Evolutionary conservation across 345 rosid species (phyloP).

Genomic region (Acer campestre): DNA sequence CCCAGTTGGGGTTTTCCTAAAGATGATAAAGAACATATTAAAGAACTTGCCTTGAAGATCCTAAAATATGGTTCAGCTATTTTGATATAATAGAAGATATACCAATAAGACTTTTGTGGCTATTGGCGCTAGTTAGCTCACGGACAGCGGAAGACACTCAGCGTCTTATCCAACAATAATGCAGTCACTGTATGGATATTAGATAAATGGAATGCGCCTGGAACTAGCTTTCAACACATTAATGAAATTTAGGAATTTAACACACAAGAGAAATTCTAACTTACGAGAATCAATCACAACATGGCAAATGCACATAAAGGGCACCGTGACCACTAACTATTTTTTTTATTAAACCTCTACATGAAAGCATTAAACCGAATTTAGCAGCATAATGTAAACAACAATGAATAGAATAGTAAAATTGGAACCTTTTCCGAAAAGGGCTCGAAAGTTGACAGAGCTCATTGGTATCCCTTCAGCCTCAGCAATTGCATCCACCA

Average conservation of each 20-base stretch:
- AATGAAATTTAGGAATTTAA: background rate
- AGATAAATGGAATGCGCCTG: background rate
- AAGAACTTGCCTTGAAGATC: background rate
- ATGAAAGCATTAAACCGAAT: background rate
- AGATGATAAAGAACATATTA: no score
- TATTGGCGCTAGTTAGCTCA: background rate
- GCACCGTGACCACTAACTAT: background rate
- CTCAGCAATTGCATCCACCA: constrained; percentile 85
- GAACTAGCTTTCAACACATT: background rate
- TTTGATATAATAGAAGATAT: background rate
- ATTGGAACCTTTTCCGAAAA: constrained; percentile 74
- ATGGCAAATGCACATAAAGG: no score
- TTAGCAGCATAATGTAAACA: no score
- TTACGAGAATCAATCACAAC: background rate
- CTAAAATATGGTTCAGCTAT: background rate
- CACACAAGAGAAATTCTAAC: background rate
- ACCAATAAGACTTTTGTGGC: background rate
- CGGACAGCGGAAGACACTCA: background rate
- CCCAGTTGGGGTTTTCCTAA: no score
- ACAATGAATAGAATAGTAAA: background rate
- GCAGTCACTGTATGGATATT: background rate
- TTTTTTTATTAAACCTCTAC: no score
- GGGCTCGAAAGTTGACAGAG: constrained; percentile 64
- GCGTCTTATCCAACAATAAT: no score
- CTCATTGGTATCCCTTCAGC: constrained; percentile 83